Evolutionary conservation across 305 asterid species (phyloP).

Genomic region (Fraxinus albicans): DNA sequence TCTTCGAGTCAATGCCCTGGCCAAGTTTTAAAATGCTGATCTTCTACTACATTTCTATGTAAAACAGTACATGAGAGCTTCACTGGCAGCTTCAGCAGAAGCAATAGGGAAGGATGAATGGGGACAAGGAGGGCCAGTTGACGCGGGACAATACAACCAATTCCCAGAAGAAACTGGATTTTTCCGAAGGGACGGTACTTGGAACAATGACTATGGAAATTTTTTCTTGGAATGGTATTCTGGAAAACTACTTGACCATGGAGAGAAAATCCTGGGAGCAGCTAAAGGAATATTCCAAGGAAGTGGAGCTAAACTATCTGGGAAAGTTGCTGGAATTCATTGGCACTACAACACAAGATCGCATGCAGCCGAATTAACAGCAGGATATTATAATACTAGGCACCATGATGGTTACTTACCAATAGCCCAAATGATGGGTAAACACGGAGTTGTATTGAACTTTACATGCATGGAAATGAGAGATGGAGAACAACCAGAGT

Average conservation of each 20-base stretch:
- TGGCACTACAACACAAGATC: constrained; percentile 92
- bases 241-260: constrained; percentile 67
- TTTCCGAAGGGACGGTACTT: constrained; percentile 73
- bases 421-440: constrained; percentile 72
- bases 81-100: constrained; percentile 76
- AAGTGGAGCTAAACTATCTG: constrained; percentile 72
- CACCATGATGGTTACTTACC: constrained; percentile 74
- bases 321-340: constrained; percentile 91
- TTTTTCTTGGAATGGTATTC: constrained; percentile 88
- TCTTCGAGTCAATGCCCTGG: background rate
- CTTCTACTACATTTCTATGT: background rate
- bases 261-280: constrained; percentile 65
- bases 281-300: constrained; percentile 68
- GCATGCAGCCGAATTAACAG: constrained; percentile 85
- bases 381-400: constrained; percentile 89
- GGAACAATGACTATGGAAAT: constrained; percentile 74
- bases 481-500: constrained; percentile 69
- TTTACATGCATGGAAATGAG: constrained; percentile 96
- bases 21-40: background rate
- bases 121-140: constrained; percentile 87
- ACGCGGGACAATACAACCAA: constrained; percentile 75
- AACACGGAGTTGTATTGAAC: constrained; percentile 61
- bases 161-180: constrained; percentile 87
- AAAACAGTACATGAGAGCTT: constrained; percentile 87
- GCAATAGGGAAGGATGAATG: constrained; percentile 65